phyloP scores from a whole-genome alignment of 345 rosid genomes.

The Salix viminalis region DNA sequence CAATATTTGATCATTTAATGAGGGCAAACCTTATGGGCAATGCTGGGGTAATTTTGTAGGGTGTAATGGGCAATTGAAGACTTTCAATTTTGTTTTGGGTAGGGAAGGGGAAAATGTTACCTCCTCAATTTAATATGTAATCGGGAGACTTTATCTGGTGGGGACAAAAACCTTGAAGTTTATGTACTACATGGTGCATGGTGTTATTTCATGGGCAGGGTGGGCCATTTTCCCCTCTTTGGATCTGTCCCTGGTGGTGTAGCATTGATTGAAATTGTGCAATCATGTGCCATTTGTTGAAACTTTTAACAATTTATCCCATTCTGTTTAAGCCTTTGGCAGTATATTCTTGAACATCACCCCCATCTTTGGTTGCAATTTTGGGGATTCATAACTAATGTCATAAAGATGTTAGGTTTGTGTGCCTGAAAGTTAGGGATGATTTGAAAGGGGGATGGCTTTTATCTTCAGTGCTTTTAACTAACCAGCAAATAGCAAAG shows the following conservation, averaged over 20 bases:
- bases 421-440: background rate
- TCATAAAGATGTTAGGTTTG: background rate
- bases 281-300: background rate
- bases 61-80: background rate
- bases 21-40: background rate
- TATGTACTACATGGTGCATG: background rate
- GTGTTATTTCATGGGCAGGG: background rate
- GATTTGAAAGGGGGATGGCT: too few relatives aligned
- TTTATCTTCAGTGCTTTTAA: too few relatives aligned
- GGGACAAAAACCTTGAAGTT: too few relatives aligned
- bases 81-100: too few relatives aligned
- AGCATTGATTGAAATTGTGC: background rate
- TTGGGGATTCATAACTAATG: background rate
- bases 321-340: background rate
- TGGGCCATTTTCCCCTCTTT: background rate
- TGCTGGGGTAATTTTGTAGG: background rate
- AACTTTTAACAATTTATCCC: background rate
- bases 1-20: background rate
- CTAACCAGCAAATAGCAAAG: background rate
- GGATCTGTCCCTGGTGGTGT: background rate
- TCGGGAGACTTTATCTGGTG: background rate
- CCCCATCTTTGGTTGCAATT: background rate
- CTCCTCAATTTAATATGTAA: background rate
- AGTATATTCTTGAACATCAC: background rate
- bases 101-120: too few relatives aligned